phyloP scores from a whole-genome alignment of 1,139 yeast species.

The Hansenula sp. region DNA sequence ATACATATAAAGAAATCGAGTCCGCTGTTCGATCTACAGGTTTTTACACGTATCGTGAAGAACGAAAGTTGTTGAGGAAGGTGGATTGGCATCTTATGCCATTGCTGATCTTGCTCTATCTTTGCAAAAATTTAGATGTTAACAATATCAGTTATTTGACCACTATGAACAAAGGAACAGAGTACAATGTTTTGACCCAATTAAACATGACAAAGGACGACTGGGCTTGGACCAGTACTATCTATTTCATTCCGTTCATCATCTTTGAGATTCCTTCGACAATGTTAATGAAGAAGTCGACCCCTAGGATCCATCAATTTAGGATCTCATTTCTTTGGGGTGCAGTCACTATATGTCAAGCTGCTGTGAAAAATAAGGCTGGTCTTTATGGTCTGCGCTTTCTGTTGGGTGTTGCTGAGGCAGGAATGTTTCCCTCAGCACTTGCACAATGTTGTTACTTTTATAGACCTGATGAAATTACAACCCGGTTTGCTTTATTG shows the following conservation, averaged over 20 bases:
- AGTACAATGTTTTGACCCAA: slow-evolving; percentile 4
- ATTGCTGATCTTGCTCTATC: slow-evolving; percentile 7
- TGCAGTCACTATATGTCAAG: slow-evolving; percentile 8
- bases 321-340: slow-evolving; percentile 13
- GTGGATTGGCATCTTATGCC: slow-evolving; percentile 11
- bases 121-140: slow-evolving; percentile 11
- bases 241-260: slow-evolving; percentile 10
- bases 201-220: slow-evolving; percentile 10
- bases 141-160: slow-evolving; percentile 11
- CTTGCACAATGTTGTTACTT: slow-evolving; percentile 7
- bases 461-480: slow-evolving; percentile 13
- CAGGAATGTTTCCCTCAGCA: slow-evolving; percentile 38
- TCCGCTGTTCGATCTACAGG: slow-evolving; percentile 7
- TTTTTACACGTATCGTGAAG: slow-evolving; percentile 8
- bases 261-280: slow-evolving; percentile 13
- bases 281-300: slow-evolving; percentile 8
- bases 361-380: slow-evolving; percentile 9
- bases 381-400: slow-evolving; percentile 37
- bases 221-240: slow-evolving; percentile 12
- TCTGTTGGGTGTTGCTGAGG: slow-evolving; percentile 35
- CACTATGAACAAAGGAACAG: slow-evolving; percentile 9
- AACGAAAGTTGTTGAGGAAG: slow-evolving; percentile 6
- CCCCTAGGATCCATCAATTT: slow-evolving; percentile 13
- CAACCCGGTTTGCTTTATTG: slow-evolving; percentile 9
- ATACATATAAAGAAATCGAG: neutral